Evolutionary conservation across 495 filamentous ascomycete genomes (phyloP).

Genomic region (Penicillium bovifimosum): DNA sequence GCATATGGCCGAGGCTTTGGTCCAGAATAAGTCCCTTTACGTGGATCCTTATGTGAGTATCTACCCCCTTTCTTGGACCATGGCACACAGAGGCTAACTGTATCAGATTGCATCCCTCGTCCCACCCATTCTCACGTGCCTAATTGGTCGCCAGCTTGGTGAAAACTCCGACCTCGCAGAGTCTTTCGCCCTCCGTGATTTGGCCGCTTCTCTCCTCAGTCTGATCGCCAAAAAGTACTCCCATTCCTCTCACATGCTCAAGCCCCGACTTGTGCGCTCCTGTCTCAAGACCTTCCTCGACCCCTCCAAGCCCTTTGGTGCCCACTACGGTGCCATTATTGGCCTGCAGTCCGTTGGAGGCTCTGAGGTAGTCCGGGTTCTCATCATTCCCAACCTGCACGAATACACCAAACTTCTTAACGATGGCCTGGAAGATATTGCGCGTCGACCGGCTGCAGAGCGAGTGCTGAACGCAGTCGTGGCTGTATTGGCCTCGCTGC

Average conservation of each 20-base stretch:
- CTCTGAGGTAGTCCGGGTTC: conserved; percentile 66
- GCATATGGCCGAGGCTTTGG: conserved; percentile 74
- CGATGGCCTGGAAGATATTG: conserved; percentile 56
- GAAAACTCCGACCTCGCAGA: conserved; percentile 45
- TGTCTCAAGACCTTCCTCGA: conserved; percentile 89
- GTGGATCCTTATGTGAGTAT: conserved; percentile 76
- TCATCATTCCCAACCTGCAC: conserved; percentile 75
- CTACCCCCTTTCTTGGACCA: not conserved
- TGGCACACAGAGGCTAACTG: conserved; percentile 8
- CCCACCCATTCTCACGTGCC: conserved; percentile 86
- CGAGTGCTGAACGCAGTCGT: conserved; percentile 57
- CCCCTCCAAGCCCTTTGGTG: conserved; percentile 67
- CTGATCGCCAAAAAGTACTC: conserved; percentile 71
- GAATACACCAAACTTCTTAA: conserved; percentile 68
- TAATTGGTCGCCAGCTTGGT: conserved; percentile 80
- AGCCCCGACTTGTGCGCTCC: conserved; percentile 80
- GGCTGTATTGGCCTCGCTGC: conserved; percentile 50
- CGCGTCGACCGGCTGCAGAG: conserved; percentile 53
- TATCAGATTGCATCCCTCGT: conserved; percentile 62
- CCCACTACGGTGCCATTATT: conserved; percentile 81
- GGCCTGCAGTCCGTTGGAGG: conserved; percentile 74
- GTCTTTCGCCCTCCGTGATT: conserved; percentile 77
- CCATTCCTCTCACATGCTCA: conserved; percentile 66
- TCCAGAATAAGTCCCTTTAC: conserved; percentile 76
- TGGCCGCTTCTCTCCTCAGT: conserved; percentile 72